phyloP scores from a whole-genome alignment of 495 filamentous ascomycete genomes.

The Aspergillus biplanus region DNA sequence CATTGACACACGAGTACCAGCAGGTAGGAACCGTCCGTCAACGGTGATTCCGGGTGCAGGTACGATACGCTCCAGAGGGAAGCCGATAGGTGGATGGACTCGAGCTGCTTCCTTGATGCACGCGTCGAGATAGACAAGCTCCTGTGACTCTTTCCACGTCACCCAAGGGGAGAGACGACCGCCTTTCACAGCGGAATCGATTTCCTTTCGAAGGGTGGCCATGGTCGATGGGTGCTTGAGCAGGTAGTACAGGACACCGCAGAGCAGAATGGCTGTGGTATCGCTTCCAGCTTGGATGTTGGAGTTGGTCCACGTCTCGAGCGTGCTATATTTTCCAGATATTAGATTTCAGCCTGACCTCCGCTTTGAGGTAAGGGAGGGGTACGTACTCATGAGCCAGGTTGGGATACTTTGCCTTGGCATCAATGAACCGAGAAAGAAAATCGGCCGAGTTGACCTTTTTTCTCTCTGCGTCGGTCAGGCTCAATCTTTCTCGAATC shows the following conservation, averaged over 20 bases:
- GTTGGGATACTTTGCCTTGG: conserved; percentile 24
- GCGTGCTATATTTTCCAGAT: not conserved
- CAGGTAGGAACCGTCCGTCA: not conserved
- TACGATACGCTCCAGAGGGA: conserved; percentile 41
- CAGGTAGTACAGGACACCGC: conserved; percentile 37
- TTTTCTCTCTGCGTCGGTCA: conserved; percentile 2
- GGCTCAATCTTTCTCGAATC: not conserved
- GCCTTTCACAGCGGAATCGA: not conserved
- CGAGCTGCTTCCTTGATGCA: conserved; percentile 64
- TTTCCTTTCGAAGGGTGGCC: not conserved
- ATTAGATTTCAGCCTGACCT: not conserved
- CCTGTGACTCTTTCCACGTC: conserved; percentile 31
- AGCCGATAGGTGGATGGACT: conserved; percentile 40
- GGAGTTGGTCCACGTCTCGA: conserved; percentile 20
- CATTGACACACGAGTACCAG: not conserved
- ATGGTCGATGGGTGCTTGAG: conserved; percentile 34
- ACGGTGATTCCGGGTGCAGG: not conserved
- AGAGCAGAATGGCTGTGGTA: conserved; percentile 45
- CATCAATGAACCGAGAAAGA: conserved; percentile 30
- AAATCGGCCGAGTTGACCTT: conserved; percentile 26
- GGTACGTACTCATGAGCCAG: not conserved
- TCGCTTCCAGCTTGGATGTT: conserved; percentile 52
- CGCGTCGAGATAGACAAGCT: conserved; percentile 42
- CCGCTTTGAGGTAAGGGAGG: not conserved
- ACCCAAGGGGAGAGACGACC: not conserved